Conservation (phyloP, 2,329 filamentous ascomycete species). For the Alternaria sp. region DNA sequence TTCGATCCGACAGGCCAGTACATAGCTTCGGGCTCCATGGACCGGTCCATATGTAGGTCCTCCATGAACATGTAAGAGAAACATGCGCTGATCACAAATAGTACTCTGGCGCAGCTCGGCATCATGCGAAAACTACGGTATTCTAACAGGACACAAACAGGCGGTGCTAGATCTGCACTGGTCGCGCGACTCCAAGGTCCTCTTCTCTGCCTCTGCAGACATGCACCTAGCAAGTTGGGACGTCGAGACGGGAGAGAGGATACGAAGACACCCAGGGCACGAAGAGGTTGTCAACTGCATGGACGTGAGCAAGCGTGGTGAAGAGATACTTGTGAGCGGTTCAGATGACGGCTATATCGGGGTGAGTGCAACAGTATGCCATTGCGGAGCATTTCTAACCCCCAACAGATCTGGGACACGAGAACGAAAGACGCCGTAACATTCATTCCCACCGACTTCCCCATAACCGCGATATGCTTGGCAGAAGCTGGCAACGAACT, state of each 20-base stretch:
- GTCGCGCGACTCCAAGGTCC: constrained; percentile 89
- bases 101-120: constrained; percentile 95
- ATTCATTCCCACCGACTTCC: constrained; percentile 89
- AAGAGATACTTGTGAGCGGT: constrained; percentile 88
- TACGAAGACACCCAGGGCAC: constrained; percentile 90
- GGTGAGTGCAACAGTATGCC: constrained; percentile 37
- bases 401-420: constrained; percentile 82
- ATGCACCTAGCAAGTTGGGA: constrained; percentile 96
- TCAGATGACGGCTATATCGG: constrained; percentile 94
- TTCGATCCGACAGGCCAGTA: constrained; percentile 89
- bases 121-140: constrained; percentile 92
- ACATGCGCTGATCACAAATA: constrained; percentile 51
- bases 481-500: constrained; percentile 95
- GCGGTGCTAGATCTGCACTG: constrained; percentile 93
- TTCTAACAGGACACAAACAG: constrained; percentile 86
- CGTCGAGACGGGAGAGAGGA: constrained; percentile 86
- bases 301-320: constrained; percentile 86
- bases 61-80: constrained; percentile 16
- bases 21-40: constrained; percentile 95
- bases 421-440: constrained; percentile 87
- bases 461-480: constrained; percentile 89
- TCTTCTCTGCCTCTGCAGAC: constrained; percentile 94
- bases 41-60: constrained; percentile 81
- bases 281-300: constrained; percentile 95
- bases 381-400: constrained; percentile 24